Percentiles rank a stretch among this genome's conserved stretches.
Evolutionary conservation across 768 basidiomycete species (phyloP).

Genomic region (Rossbeevera mucosa): DNA sequence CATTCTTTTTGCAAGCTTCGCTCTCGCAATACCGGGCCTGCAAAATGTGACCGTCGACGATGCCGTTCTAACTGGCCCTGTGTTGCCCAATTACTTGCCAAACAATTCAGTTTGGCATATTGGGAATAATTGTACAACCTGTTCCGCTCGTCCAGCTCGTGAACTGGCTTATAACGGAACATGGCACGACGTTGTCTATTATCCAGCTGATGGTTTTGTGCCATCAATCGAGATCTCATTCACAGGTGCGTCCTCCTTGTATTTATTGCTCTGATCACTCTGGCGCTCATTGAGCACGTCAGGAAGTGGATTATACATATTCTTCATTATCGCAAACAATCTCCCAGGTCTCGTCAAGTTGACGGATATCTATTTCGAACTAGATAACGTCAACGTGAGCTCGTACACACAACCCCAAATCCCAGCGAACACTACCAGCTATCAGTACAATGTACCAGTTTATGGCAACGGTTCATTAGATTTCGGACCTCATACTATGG

Average conservation of each 20-base stretch:
- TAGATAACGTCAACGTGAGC: neutral
- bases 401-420: constrained; percentile 5
- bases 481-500: too few relatives aligned
- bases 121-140: constrained; percentile 1
- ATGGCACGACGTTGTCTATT: constrained; percentile 15
- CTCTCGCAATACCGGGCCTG: constrained; percentile 2
- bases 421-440: neutral
- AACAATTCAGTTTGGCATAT: neutral
- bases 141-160: neutral
- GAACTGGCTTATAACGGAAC: constrained; percentile 6
- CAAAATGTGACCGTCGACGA: constrained; percentile 18
- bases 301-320: constrained; percentile 17
- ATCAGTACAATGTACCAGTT: constrained; percentile 13
- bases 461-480: constrained; percentile 8
- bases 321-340: constrained; percentile 15
- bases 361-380: constrained; percentile 4
- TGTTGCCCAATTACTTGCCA: constrained; percentile 10
- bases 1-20: neutral
- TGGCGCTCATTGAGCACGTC: neutral
- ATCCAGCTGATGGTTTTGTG: neutral
- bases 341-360: neutral
- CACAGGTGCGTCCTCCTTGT: constrained; percentile 1
- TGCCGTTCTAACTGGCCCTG: constrained; percentile 4
- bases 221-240: constrained; percentile 9
- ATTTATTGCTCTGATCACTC: neutral